Conservation (phyloP, 495 filamentous ascomycete species). For the Bathelium albidoporum region DNA sequence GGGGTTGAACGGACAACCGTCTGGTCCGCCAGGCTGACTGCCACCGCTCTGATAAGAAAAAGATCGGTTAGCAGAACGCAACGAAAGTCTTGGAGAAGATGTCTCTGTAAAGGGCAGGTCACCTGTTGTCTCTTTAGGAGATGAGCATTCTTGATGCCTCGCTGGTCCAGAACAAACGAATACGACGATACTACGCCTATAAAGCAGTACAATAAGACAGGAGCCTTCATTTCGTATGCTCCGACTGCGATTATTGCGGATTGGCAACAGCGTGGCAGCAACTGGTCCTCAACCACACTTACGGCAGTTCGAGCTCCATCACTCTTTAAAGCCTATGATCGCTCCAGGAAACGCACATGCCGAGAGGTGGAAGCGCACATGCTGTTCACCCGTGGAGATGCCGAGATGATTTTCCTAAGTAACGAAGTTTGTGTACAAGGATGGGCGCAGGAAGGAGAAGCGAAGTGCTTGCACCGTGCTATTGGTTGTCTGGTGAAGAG, state of each 20-base stretch:
- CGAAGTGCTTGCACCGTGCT: too few relatives aligned
- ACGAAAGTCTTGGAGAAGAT: too few relatives aligned
- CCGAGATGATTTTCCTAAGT: background rate
- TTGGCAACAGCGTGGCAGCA: background rate
- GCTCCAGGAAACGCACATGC: background rate
- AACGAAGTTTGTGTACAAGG: background rate
- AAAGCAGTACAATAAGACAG: background rate
- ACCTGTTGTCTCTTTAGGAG: background rate
- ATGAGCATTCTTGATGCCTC: background rate
- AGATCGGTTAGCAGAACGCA: background rate
- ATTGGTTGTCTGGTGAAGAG: too few relatives aligned
- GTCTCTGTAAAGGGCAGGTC: too few relatives aligned
- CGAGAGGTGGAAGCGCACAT: background rate
- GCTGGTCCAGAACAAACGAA: background rate
- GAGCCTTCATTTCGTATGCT: background rate
- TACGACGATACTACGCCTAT: background rate
- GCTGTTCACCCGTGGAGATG: background rate
- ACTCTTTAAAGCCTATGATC: background rate
- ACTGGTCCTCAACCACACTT: background rate
- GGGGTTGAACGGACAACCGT: constrained; percentile 31
- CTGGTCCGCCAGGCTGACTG: constrained; percentile 5
- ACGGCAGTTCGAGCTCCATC: background rate
- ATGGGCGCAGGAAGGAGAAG: background rate
- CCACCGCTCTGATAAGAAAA: constrained; percentile 3
- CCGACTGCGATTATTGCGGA: background rate